A percentile compares a stretch with the other conserved stretches of the same genome.
These are phyloP conservation scores for Rugonectria rugulosa DNA, from an alignment of 2,329 filamentous ascomycete species.

Conservation along the genomic window DNA sequence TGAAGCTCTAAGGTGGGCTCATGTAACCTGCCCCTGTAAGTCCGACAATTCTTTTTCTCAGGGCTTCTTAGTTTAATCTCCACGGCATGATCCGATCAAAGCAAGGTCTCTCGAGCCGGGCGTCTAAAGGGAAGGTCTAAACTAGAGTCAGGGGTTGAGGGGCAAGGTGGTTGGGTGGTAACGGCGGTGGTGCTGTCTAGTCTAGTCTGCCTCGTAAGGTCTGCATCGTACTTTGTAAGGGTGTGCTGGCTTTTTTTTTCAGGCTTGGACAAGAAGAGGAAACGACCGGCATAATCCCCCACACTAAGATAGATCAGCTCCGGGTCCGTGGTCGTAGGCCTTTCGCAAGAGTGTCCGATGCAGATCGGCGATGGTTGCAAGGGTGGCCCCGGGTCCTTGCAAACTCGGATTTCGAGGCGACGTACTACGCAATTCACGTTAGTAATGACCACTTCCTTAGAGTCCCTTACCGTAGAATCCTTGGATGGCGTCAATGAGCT, in stretches of 20 bases:
- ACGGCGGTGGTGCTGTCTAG: background rate
- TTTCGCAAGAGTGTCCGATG: background rate
- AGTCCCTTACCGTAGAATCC: background rate
- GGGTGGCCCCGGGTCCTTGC: background rate
- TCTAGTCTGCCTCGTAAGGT: background rate
- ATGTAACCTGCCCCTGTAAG: background rate
- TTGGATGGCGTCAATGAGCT: conserved; percentile 1
- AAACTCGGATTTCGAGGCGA: background rate
- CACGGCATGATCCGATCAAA: background rate
- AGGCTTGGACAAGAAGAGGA: background rate
- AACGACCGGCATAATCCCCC: background rate
- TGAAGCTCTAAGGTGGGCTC: background rate
- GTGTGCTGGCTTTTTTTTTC: background rate
- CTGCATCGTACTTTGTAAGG: background rate
- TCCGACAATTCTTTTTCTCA: background rate
- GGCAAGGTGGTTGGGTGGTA: no score
- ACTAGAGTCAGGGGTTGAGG: background rate
- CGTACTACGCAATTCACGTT: background rate
- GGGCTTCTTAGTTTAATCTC: background rate
- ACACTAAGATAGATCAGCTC: background rate
- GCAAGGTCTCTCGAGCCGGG: background rate
- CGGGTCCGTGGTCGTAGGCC: background rate
- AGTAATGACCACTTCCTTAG: background rate
- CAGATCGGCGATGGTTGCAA: conserved; percentile 1
- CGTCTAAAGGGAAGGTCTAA: background rate